Evolutionary conservation across 2,329 filamentous ascomycete species (phyloP), one percentile per base, ranked within the genome.

Genomic region (Ophidiomyces ophidiicola): DNA sequence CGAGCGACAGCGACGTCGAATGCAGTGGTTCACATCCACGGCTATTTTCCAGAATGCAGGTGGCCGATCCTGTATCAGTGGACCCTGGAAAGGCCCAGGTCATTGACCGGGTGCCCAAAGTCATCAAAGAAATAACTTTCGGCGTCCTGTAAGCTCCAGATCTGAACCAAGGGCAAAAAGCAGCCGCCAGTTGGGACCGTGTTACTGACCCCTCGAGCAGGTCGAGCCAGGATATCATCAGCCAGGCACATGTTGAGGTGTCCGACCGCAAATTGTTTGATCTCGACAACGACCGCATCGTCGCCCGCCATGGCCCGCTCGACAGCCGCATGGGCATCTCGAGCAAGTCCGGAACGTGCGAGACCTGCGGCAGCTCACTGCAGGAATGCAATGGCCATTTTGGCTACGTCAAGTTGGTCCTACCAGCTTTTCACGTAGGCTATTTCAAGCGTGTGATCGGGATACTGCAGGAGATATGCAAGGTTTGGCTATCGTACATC

Each of bases 261-360:
- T 92, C 84, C n/a, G 83, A 94, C 59, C 78, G 86, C 53, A 79
- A 87, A 59, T 78, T 96, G 45, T 98, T 94, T 68, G 86, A 98
- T 59, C 75, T 94, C 50, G 78, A 82, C 50, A 79, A 80, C 53
- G 79, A 79, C 53, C 78, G 86, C 55, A 74, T 72, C 37, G 77
- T 86, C 12, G 84, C 82, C 43, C 69, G 73, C 43, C 76, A 96
- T 68, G 90, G 90, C 31, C 84, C 88, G 30, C 75, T 96, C 47
- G 90, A 98, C 61, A 72, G 75, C 46, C 82, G 82, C 55, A 74
- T 98, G 67, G 87, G 87, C 48, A 90, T 84, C 2, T 94, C 87
- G 11, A 84, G 76, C 57, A 96, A 96, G 62, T 72, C 67, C 3
- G 82, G 76, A 17, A 71, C 68, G 43, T 98, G 90, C 59, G 68